A percentile compares a stretch with the other conserved stretches of the same genome.
phyloP scores from a whole-genome alignment of 495 filamentous ascomycete species.

The Penicillium ucsense region DNA sequence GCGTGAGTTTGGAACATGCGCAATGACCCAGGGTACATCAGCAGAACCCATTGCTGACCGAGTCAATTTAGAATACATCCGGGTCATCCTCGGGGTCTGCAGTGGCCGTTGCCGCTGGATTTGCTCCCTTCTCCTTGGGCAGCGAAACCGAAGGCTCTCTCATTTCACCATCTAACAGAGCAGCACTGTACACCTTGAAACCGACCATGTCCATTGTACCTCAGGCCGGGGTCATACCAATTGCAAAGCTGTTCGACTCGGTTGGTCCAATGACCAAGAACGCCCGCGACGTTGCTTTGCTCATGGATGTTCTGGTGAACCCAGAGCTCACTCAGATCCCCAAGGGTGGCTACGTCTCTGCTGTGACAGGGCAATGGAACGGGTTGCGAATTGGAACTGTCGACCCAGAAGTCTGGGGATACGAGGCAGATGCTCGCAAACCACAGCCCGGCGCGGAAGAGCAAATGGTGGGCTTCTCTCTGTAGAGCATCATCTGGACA shows the following conservation, averaged over 20 bases:
- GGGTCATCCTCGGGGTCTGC: constrained; percentile 44
- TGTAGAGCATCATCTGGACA: background rate
- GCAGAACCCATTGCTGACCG: background rate
- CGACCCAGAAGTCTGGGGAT: background rate
- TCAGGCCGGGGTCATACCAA: constrained; percentile 20
- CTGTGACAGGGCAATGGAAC: background rate
- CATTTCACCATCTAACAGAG: constrained; percentile 26
- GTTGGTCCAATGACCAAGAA: constrained; percentile 26
- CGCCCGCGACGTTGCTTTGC: constrained; percentile 16
- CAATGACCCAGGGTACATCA: background rate
- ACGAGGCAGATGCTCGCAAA: background rate
- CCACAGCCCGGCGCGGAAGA: background rate
- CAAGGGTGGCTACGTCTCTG: background rate
- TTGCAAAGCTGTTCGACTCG: constrained; percentile 19
- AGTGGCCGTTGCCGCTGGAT: constrained; percentile 35
- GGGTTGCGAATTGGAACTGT: background rate
- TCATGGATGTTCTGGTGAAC: constrained; percentile 8
- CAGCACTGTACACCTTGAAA: constrained; percentile 35
- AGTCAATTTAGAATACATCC: constrained; percentile 19
- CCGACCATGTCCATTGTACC: constrained; percentile 20
- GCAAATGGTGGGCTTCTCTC: background rate
- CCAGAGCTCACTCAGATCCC: background rate
- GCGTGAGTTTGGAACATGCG: constrained; percentile 9
- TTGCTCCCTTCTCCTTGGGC: constrained; percentile 31
- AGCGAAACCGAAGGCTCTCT: constrained; percentile 41